Evolutionary conservation across 1,139 yeast genomes (phyloP).

Genomic region (Geotrichum histeridarum): DNA sequence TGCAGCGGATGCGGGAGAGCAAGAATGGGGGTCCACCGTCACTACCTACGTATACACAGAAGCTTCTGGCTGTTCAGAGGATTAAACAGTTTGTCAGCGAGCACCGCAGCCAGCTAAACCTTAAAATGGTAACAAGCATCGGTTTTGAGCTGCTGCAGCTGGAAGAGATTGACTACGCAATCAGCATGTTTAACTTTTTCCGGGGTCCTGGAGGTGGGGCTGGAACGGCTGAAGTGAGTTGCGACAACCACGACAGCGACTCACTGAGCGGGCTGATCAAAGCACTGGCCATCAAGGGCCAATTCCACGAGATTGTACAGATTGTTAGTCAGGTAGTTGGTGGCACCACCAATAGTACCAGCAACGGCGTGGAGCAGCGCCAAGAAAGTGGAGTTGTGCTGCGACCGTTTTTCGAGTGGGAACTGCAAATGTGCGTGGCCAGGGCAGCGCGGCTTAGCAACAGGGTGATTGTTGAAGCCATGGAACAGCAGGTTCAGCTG

Average conservation of each 20-base stretch:
- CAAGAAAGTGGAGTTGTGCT: not conserved
- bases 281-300: constrained; percentile 2
- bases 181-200: constrained; percentile 12
- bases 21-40: not conserved
- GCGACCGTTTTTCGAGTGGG: constrained; percentile 4
- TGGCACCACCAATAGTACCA: not conserved
- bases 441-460: not conserved
- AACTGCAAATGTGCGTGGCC: not conserved
- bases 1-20: constrained; percentile 4
- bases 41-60: constrained; percentile 7
- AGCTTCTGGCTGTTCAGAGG: constrained; percentile 7
- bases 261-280: constrained; percentile 13
- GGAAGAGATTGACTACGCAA: constrained; percentile 14
- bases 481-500: not conserved
- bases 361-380: too few species aligned
- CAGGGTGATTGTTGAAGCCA: constrained; percentile 1
- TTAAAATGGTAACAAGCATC: constrained; percentile 10
- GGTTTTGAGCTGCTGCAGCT: constrained; percentile 15
- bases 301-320: constrained; percentile 6
- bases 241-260: constrained; percentile 10
- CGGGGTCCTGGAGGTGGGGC: constrained; percentile 1
- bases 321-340: not conserved
- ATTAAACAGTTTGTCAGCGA: constrained; percentile 13
- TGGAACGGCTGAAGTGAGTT: not conserved
- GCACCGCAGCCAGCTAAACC: constrained; percentile 5